Conservation (phyloP, 345 rosid genomes). For the Aquilaria sinensis region DNA sequence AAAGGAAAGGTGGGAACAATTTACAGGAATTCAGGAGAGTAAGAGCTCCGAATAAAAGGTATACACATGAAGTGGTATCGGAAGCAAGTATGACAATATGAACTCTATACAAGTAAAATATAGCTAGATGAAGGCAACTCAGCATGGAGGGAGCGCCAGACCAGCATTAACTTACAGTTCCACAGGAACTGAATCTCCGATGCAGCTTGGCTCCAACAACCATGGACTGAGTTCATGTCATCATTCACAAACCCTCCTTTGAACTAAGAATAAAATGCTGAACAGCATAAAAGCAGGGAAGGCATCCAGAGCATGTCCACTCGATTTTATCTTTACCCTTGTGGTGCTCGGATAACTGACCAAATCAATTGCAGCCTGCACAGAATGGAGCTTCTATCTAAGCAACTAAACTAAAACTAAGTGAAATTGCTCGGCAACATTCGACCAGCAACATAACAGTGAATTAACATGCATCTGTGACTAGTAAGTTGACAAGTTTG, state of each 20-base stretch:
- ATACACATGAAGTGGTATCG: neutral
- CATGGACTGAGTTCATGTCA: neutral
- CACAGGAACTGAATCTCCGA: constrained; percentile 4
- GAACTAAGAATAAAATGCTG: neutral
- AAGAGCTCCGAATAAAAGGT: neutral
- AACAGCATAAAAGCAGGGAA: constrained; percentile 10
- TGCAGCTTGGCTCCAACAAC: constrained; percentile 7
- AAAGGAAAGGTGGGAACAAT: neutral
- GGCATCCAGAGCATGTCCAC: neutral
- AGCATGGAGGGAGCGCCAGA: constrained; percentile 6
- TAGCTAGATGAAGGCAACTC: constrained; percentile 6
- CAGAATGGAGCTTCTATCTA: constrained; percentile 14
- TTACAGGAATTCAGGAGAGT: constrained; percentile 8
- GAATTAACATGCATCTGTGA: constrained; percentile 14
- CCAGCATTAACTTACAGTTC: neutral
- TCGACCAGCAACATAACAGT: constrained; percentile 8
- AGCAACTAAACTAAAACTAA: constrained; percentile 22
- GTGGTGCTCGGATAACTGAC: neutral
- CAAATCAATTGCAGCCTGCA: constrained; percentile 11
- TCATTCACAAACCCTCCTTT: constrained; percentile 7
- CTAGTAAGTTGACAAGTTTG: constrained; percentile 14
- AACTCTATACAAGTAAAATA: constrained; percentile 17
- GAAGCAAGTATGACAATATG: neutral
- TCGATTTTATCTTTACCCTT: constrained; percentile 2
- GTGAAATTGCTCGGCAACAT: constrained; percentile 13